A percentile compares a stretch with the other conserved stretches of the same genome.
Evolutionary conservation across 305 asterid genomes (phyloP).

Genomic region (Ruellia speciosa): DNA sequence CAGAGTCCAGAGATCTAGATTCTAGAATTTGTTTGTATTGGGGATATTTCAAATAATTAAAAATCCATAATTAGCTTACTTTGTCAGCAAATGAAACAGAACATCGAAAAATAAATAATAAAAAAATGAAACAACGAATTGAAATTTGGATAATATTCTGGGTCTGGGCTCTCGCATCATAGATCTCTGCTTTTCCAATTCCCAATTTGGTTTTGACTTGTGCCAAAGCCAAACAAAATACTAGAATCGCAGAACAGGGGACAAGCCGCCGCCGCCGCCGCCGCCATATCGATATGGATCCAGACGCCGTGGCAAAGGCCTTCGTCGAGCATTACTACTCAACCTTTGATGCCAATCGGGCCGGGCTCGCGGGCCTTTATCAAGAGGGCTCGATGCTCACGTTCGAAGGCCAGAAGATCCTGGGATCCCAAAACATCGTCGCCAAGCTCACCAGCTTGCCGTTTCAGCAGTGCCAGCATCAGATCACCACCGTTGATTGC

Average conservation of each 20-base stretch:
- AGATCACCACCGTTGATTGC: constrained; percentile 46
- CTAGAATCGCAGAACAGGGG: too few relatives aligned
- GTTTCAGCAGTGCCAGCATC: constrained; percentile 64
- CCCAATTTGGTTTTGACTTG: too few relatives aligned
- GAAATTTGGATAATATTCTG: too few relatives aligned
- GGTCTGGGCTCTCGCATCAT: too few relatives aligned
- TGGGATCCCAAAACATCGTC: constrained; percentile 45
- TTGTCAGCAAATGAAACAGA: background rate
- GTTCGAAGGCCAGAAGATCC: constrained; percentile 55
- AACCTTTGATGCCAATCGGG: constrained; percentile 52
- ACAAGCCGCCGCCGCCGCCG: too few relatives aligned
- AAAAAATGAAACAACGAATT: too few relatives aligned
- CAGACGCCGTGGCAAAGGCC: constrained; percentile 58
- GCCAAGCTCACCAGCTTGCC: constrained; percentile 48
- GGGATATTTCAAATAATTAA: too few relatives aligned
- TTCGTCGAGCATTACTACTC: constrained; percentile 66
- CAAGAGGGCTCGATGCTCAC: constrained; percentile 55
- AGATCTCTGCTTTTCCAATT: too few relatives aligned
- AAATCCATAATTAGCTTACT: background rate
- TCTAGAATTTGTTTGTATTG: too few relatives aligned
- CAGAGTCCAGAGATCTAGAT: too few relatives aligned
- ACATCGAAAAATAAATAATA: too few relatives aligned
- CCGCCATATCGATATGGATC: constrained; percentile 35
- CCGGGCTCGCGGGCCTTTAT: constrained; percentile 47
- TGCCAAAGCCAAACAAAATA: too few relatives aligned